phyloP scores from a whole-genome alignment of 495 filamentous ascomycete species.

The Xylaria venustula region DNA sequence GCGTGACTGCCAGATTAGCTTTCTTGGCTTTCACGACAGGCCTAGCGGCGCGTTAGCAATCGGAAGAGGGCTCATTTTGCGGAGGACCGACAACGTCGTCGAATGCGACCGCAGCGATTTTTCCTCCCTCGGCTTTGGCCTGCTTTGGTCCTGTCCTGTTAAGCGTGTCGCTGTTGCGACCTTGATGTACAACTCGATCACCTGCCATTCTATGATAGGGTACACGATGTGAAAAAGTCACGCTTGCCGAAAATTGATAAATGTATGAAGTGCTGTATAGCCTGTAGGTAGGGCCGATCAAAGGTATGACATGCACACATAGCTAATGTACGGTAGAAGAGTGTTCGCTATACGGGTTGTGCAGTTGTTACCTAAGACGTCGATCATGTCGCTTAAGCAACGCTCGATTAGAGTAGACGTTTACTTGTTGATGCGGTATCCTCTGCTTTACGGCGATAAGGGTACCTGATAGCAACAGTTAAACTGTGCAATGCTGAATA shows the following conservation, averaged over 20 bases:
- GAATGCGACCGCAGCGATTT: not conserved
- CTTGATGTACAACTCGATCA: not conserved
- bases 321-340: not conserved
- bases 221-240: no score
- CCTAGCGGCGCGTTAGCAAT: not conserved
- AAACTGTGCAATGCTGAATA: not conserved
- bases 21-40: conserved; percentile 3
- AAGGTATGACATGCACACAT: not conserved
- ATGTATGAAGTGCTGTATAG: no score
- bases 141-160: not conserved
- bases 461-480: not conserved
- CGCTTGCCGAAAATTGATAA: no score
- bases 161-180: not conserved
- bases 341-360: not conserved
- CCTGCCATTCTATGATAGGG: no score
- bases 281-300: conserved; percentile 8
- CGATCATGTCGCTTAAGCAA: conserved; percentile 2
- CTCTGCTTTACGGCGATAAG: not conserved
- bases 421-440: not conserved
- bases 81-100: no score
- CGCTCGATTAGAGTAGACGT: not conserved
- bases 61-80: not conserved
- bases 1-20: conserved; percentile 3
- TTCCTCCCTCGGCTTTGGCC: not conserved
- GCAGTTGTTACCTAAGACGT: conserved; percentile 1